Base-by-base conservation (phyloP, 495 filamentous ascomycete species). In the Letharia columbiana region DNA sequence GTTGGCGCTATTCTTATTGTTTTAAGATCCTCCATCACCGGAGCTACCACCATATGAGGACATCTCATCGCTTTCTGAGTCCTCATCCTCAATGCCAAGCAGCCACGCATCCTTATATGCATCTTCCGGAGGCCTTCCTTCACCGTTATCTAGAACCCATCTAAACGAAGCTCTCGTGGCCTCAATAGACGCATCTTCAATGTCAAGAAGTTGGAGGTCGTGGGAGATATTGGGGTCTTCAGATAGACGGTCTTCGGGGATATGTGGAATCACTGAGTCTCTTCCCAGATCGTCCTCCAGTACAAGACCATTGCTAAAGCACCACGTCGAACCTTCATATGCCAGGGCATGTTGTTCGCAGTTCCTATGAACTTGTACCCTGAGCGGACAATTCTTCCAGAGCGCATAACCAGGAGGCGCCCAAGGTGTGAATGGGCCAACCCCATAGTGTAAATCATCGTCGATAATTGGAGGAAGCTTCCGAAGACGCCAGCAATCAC, bases 241-340 rank as follows among this genome's bases (percentile, higher is more conserved):
- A 44, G 13, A 44, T 44, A 44, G 41, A 41, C 20, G 59, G 4
- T 42, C n/a, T 35, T 33, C 8, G 37, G 11, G 20, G 59, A 61
- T 41, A 42, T 61, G 4, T 42, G 40, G 37, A 42, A 42, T 61
- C 9, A 42, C 12, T 42, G n/a, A 39, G 23, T 61, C 37, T 41
- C 59, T 61, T 41, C 59, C 59, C 37, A 61, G 28, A 37, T 61
- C 59, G 37, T 40, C 9, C 40, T 61, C 37, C 7, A 61, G 59
- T 18, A 23, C 8, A 9, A 23, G 11, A n/a, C 5, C 59, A 37
- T 61, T 61, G 31, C 37, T 33, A 61, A 61, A 61, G 59, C 37
- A n/a, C 37, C 37, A 61, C 18, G 59, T 35, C 28, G 37, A 33
- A 35, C 59, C 59, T 42, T 42, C 8, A 61, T 61, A 61, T 61